These are phyloP conservation scores for Saksenaea vasiformis DNA, from an alignment of 371 early-diverging fungal species.

Conservation along the genomic window DNA sequence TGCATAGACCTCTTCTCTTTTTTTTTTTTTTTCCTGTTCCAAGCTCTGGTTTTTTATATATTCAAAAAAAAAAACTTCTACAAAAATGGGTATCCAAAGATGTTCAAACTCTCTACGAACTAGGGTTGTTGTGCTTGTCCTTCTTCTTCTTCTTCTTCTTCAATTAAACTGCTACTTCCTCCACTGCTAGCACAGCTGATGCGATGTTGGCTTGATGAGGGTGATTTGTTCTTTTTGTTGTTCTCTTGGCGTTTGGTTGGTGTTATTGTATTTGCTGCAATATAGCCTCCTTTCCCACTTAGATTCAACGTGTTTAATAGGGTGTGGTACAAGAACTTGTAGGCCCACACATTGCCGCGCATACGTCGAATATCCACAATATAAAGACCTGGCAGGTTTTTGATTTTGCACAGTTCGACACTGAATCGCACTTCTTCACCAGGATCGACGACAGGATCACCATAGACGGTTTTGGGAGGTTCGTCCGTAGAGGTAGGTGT, in stretches of 20 bases:
- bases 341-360: conserved; percentile 92
- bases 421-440: conserved; percentile 84
- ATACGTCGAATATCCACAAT: conserved; percentile 90
- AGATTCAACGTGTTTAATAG: conserved; percentile 62
- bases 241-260: conserved; percentile 5
- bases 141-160: neutral
- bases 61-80: too few species aligned
- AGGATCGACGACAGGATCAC: conserved; percentile 85
- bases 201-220: conserved; percentile 5
- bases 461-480: conserved; percentile 66
- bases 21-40: too few species aligned
- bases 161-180: conserved; percentile 9
- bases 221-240: neutral
- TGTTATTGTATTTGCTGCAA: conserved; percentile 19
- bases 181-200: conserved; percentile 20
- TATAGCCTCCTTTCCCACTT: conserved; percentile 51
- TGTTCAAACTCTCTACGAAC: too few species aligned
- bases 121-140: too few species aligned
- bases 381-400: conserved; percentile 84
- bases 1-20: too few species aligned
- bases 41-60: too few species aligned
- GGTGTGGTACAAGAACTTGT: conserved; percentile 87
- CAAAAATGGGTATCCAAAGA: too few species aligned
- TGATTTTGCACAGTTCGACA: conserved; percentile 88
- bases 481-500: neutral